phyloP scores from a whole-genome alignment of 1,284 basidiomycete genomes.

The Earliella scabrosa region DNA sequence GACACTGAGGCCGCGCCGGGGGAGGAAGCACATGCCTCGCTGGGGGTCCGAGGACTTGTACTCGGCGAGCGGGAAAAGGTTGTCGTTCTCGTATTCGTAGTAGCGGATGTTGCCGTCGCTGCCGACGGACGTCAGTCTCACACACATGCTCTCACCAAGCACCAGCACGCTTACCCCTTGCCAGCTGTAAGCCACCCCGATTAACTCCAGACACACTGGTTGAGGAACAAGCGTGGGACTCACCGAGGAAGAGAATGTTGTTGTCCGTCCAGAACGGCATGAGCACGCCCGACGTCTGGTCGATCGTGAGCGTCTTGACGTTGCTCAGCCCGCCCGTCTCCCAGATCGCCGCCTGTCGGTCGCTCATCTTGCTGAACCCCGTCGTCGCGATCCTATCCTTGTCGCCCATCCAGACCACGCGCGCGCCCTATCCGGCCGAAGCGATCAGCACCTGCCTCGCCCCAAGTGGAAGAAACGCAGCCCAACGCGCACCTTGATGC shows the following conservation, averaged over 20 bases:
- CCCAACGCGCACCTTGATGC: slow-evolving; percentile 80
- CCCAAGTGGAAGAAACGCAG: too few species aligned
- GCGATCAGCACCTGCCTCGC: background rate
- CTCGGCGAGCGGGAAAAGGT: slow-evolving; percentile 81
- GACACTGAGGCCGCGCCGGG: slow-evolving; percentile 86
- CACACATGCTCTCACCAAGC: slow-evolving; percentile 11
- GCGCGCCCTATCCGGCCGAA: slow-evolving; percentile 54
- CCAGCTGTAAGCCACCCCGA: too few species aligned
- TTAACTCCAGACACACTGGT: too few species aligned
- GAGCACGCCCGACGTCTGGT: slow-evolving; percentile 90
- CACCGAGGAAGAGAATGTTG: slow-evolving; percentile 90
- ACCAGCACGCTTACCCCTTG: slow-evolving; percentile 61
- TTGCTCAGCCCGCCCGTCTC: slow-evolving; percentile 75
- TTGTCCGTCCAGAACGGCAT: slow-evolving; percentile 99
- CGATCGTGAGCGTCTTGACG: slow-evolving; percentile 79
- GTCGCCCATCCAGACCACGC: slow-evolving; percentile 92
- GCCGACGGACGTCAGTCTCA: slow-evolving; percentile 21
- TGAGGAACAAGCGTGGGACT: slow-evolving; percentile 23
- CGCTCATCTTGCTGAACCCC: slow-evolving; percentile 94
- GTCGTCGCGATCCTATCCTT: slow-evolving; percentile 89
- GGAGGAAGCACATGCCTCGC: slow-evolving; percentile 96
- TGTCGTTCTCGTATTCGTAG: slow-evolving; percentile 93
- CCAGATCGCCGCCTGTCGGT: slow-evolving; percentile 90
- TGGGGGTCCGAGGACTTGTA: slow-evolving; percentile 93
- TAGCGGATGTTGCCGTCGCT: slow-evolving; percentile 95